A percentile compares a stretch with the other conserved stretches of the same genome.
Conservation (phyloP, 805 yeast species). For the Candida montana region DNA sequence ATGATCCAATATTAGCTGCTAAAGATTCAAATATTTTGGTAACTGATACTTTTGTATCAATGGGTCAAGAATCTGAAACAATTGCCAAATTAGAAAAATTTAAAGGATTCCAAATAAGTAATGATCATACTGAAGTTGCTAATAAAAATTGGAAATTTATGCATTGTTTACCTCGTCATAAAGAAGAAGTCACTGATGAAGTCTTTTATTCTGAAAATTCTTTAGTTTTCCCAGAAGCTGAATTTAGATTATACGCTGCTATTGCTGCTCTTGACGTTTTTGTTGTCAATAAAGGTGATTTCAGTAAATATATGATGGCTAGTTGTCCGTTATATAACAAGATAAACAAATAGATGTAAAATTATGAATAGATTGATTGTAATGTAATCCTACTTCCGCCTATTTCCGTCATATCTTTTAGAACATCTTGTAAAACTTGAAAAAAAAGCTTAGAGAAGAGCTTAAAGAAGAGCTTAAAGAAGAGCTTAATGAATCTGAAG, state of each 20-base stretch:
- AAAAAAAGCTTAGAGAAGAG: too few relatives aligned
- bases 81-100: conserved; percentile 70
- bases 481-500: too few relatives aligned
- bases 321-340: too few relatives aligned
- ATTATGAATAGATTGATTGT: too few relatives aligned
- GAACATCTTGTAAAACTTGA: too few relatives aligned
- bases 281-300: conserved; percentile 77
- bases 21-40: conserved; percentile 75
- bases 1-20: conserved; percentile 74
- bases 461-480: too few relatives aligned
- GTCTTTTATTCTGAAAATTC: conserved; percentile 83
- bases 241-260: conserved; percentile 93
- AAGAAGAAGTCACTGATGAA: conserved; percentile 90
- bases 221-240: conserved; percentile 92
- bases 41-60: conserved; percentile 95
- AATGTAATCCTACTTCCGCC: too few relatives aligned
- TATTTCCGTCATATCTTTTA: too few relatives aligned
- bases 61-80: conserved; percentile 92
- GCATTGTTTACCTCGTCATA: conserved; percentile 97
- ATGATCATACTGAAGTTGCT: conserved; percentile 53
- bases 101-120: conserved; percentile 78
- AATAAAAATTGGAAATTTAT: conserved; percentile 82
- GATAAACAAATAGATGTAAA: too few relatives aligned
- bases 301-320: conserved; percentile 25
- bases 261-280: conserved; percentile 89